Evolutionary conservation across 371 early-diverging fungal genomes (phyloP).

Genomic region (Mortierella sp.): DNA sequence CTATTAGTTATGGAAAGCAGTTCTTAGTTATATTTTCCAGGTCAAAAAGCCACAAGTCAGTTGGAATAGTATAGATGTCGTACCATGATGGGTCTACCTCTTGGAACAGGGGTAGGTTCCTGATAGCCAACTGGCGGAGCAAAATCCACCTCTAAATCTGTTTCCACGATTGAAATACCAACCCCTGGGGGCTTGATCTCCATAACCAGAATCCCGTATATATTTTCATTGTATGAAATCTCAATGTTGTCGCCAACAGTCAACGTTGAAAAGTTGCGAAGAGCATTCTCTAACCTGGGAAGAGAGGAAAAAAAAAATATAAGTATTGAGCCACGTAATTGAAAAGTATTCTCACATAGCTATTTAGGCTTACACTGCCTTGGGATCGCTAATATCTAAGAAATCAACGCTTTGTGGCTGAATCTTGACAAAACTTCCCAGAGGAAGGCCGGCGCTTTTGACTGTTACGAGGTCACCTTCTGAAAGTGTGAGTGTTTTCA

Average conservation of each 20-base stretch:
- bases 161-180: slow-evolving; percentile 97
- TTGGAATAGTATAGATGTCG: background rate
- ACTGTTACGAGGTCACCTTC: slow-evolving; percentile 87
- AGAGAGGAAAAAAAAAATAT: background rate
- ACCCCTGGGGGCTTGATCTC: slow-evolving; percentile 90
- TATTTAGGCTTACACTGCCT: slow-evolving; percentile 85
- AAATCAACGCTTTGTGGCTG: slow-evolving; percentile 99
- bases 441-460: slow-evolving; percentile 83
- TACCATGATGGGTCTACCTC: slow-evolving; percentile 61
- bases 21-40: background rate
- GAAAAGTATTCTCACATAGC: background rate
- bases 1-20: slow-evolving; percentile 41
- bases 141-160: slow-evolving; percentile 99
- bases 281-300: slow-evolving; percentile 91
- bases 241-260: slow-evolving; percentile 95
- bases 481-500: slow-evolving; percentile 86
- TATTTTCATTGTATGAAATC: slow-evolving; percentile 91
- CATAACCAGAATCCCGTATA: slow-evolving; percentile 92
- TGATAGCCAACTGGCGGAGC: slow-evolving; percentile 98
- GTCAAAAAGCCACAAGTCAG: background rate
- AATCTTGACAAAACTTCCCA: slow-evolving; percentile 96
- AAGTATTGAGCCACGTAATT: background rate
- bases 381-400: slow-evolving; percentile 98
- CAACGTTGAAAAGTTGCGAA: slow-evolving; percentile 95
- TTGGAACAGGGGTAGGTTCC: slow-evolving; percentile 79